Percentiles rank a stretch among this genome's conserved stretches.
phyloP scores from a whole-genome alignment of 192 early-diverging fungal genomes.

The Backusella tarrabulga region DNA sequence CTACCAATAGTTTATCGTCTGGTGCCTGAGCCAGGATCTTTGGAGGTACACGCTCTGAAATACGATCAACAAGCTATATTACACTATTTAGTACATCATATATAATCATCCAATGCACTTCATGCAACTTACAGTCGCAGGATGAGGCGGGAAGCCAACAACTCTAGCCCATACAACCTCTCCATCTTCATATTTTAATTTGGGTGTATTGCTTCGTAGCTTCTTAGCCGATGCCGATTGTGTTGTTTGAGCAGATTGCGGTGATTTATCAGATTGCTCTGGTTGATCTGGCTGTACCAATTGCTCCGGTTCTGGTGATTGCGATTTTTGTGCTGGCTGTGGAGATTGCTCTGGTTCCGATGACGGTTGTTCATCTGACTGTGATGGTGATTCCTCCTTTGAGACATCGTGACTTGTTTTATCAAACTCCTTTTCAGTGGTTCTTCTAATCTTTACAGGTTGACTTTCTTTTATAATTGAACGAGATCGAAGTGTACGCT shows the following conservation, averaged over 20 bases:
- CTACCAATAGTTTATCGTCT: not conserved
- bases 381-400: not conserved
- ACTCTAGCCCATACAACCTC: conserved; percentile 55
- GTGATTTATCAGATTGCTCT: too few species aligned
- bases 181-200: conserved; percentile 17
- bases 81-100: not conserved
- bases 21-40: not conserved
- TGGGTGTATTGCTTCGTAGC: conserved; percentile 1
- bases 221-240: not conserved
- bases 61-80: not conserved
- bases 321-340: too few species aligned
- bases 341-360: not conserved
- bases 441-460: not conserved
- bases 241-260: not conserved
- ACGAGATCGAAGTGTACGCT: not conserved
- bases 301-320: not conserved
- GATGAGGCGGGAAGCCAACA: conserved; percentile 52
- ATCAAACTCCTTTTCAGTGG: not conserved
- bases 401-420: not conserved
- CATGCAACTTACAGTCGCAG: conserved; percentile 40
- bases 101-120: too few species aligned
- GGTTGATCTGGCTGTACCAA: not conserved
- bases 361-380: not conserved
- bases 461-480: not conserved
- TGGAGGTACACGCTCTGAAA: not conserved